Conservation (phyloP, 495 filamentous ascomycete species). For the Penicillium bialowiezense region DNA sequence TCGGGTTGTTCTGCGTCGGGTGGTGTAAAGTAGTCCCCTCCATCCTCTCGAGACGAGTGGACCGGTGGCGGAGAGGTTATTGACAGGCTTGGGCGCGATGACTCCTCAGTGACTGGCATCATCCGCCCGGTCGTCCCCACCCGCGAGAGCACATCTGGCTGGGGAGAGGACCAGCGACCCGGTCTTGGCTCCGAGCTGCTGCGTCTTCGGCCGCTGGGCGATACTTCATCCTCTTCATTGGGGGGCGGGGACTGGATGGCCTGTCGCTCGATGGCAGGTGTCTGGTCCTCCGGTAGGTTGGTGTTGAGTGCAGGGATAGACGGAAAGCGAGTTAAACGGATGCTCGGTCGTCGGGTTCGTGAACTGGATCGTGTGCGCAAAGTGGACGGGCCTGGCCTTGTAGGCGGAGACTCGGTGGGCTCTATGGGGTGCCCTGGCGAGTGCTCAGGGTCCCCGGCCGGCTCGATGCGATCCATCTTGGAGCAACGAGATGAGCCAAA, state of each 20-base stretch:
- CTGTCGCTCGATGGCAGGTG: constrained; percentile 8
- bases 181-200: constrained; percentile 46
- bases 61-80: constrained; percentile 1
- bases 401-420: neutral
- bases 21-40: constrained; percentile 5
- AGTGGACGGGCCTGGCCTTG: constrained; percentile 8
- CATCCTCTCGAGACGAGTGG: neutral
- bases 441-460: constrained; percentile 14
- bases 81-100: constrained; percentile 21
- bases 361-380: constrained; percentile 17
- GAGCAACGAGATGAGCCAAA: neutral
- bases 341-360: constrained; percentile 38
- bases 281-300: constrained; percentile 6
- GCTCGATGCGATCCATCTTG: constrained; percentile 46
- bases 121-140: constrained; percentile 35
- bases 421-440: constrained; percentile 9
- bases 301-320: constrained; percentile 23
- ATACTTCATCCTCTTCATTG: constrained; percentile 30
- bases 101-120: constrained; percentile 38
- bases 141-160: constrained; percentile 30
- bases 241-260: constrained; percentile 14
- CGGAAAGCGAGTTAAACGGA: constrained; percentile 36
- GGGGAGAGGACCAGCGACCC: constrained; percentile 36
- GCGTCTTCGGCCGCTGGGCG: constrained; percentile 37
- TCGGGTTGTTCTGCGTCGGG: neutral